Evolutionary conservation across 306 rosid species (phyloP).

Genomic region (Heteromeles arbutifolia): DNA sequence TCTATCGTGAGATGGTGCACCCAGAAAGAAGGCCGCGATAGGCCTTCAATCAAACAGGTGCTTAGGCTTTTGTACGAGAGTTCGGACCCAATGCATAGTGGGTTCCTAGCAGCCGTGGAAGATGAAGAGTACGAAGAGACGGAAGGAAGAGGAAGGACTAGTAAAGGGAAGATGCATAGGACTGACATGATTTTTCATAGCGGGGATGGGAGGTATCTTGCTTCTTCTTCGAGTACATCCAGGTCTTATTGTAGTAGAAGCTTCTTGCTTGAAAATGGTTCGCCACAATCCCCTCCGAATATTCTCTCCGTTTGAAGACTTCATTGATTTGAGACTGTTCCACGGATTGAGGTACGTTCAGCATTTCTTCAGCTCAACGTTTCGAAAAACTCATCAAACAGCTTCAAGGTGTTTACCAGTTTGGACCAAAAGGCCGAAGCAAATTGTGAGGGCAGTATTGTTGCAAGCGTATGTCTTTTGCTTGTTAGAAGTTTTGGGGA

Average conservation of each 20-base stretch:
- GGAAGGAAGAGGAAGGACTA: slow-evolving; percentile 58
- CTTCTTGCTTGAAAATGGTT: slow-evolving; percentile 81
- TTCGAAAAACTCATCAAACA: not conserved
- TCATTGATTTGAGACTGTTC: not conserved
- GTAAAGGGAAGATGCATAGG: slow-evolving; percentile 58
- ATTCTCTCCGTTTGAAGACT: slow-evolving; percentile 40
- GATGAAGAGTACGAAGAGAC: slow-evolving; percentile 54
- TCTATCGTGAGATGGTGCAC: slow-evolving; percentile 90
- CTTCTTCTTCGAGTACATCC: slow-evolving; percentile 98
- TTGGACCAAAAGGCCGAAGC: not conserved
- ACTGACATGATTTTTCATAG: slow-evolving; percentile 53
- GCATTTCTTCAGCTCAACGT: not conserved
- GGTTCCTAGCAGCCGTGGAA: slow-evolving; percentile 52
- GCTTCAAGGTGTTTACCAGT: not conserved
- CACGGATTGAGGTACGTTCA: not conserved
- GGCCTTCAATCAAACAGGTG: slow-evolving; percentile 91
- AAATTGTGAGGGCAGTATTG: not conserved
- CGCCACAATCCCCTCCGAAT: slow-evolving; percentile 78
- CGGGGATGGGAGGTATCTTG: slow-evolving; percentile 85
- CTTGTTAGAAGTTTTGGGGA: slow-evolving; percentile 2
- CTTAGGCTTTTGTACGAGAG: slow-evolving; percentile 89
- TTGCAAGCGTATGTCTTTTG: not conserved
- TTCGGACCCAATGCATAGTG: slow-evolving; percentile 80
- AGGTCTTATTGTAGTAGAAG: slow-evolving; percentile 90
- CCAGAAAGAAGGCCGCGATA: slow-evolving; percentile 70